Conservation (phyloP, 805 yeast species). For the Candida multigemmis region DNA sequence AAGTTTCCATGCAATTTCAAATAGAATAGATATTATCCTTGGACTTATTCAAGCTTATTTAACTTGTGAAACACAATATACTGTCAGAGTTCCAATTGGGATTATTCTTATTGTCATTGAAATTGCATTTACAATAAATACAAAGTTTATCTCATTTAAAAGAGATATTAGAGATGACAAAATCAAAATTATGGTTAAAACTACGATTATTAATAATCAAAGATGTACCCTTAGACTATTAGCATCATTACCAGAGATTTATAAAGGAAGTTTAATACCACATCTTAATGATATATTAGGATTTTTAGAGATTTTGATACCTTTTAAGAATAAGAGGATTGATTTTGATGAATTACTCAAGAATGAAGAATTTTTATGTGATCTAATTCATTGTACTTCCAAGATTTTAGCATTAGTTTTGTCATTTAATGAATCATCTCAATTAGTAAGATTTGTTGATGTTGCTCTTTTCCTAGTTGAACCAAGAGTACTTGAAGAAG, state of each 20-base stretch:
- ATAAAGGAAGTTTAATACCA: conserved; percentile 33
- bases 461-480: conserved; percentile 36
- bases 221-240: conserved; percentile 35
- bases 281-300: conserved; percentile 43
- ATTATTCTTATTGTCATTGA: conserved; percentile 42
- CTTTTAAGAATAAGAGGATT: conserved; percentile 32
- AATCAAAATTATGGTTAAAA: conserved; percentile 33
- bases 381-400: conserved; percentile 17
- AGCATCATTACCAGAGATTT: conserved; percentile 20
- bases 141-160: conserved; percentile 45
- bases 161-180: conserved; percentile 50
- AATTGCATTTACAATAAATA: conserved; percentile 44
- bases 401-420: conserved; percentile 24
- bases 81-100: conserved; percentile 60
- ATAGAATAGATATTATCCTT: conserved; percentile 39
- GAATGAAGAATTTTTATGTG: conserved; percentile 34
- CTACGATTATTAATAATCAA: conserved; percentile 38
- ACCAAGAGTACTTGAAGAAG: conserved; percentile 16
- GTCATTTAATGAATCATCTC: conserved; percentile 39
- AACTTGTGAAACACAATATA: conserved; percentile 44
- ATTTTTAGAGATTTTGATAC: conserved; percentile 49
- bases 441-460: conserved; percentile 49
- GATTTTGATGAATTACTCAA: conserved; percentile 20
- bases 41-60: conserved; percentile 28
- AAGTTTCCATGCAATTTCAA: conserved; percentile 42